Evolutionary conservation across 768 basidiomycete genomes (phyloP).

Genomic region (Collybia nuda): DNA sequence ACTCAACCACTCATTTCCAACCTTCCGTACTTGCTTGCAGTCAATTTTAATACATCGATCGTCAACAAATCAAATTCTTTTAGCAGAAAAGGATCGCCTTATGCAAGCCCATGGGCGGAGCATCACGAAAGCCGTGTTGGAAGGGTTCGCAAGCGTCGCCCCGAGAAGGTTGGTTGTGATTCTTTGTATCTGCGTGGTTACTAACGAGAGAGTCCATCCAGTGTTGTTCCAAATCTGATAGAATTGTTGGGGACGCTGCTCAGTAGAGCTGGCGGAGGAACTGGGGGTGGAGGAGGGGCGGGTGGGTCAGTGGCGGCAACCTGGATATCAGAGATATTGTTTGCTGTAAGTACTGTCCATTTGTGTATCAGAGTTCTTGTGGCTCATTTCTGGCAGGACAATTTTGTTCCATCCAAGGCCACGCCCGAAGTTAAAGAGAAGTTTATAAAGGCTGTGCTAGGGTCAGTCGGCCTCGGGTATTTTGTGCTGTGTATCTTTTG

Average conservation of each 20-base stretch:
- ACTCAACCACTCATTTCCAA: neutral
- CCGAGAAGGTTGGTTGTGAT: slow-evolving; percentile 45
- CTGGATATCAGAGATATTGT: slow-evolving; percentile 77
- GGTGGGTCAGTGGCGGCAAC: slow-evolving; percentile 34
- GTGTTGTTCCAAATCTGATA: slow-evolving; percentile 79
- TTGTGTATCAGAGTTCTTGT: neutral
- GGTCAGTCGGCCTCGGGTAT: slow-evolving; percentile 38
- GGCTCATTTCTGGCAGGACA: slow-evolving; percentile 42
- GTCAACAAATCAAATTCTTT: slow-evolving; percentile 60
- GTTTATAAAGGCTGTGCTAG: slow-evolving; percentile 69
- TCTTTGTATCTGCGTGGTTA: neutral
- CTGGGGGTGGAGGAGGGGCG: slow-evolving; percentile 19
- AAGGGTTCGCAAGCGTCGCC: slow-evolving; percentile 81
- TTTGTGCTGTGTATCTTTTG: slow-evolving; percentile 1
- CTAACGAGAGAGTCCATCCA: slow-evolving; percentile 23
- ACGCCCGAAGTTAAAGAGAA: slow-evolving; percentile 74
- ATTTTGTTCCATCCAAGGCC: slow-evolving; percentile 75
- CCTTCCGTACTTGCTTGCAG: slow-evolving; percentile 31
- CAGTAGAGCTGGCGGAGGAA: slow-evolving; percentile 39
- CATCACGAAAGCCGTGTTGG: slow-evolving; percentile 72
- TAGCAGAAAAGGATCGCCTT: slow-evolving; percentile 40
- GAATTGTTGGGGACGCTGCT: slow-evolving; percentile 75
- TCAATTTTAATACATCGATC: slow-evolving; percentile 66
- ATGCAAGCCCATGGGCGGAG: slow-evolving; percentile 56
- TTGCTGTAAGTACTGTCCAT: slow-evolving; percentile 41